These are phyloP conservation scores for Aspergillus texensis DNA, from an alignment of 2,329 filamentous ascomycete species.

Conservation along the genomic window DNA sequence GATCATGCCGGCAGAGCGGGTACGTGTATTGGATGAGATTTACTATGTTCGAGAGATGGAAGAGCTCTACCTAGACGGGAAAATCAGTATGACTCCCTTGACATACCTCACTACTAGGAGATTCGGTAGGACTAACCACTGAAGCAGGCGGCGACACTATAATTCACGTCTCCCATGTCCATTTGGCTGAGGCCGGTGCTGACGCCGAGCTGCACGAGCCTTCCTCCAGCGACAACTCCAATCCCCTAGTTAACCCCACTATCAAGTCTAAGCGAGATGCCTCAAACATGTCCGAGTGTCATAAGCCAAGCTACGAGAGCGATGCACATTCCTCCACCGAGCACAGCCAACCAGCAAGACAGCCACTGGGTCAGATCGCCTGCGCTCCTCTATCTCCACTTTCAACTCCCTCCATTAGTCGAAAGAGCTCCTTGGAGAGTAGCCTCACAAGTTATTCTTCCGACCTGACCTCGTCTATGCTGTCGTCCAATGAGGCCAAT, in stretches of 20 bases:
- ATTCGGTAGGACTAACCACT: conserved; percentile 5
- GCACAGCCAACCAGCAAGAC: background rate
- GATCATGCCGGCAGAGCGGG: conserved; percentile 37
- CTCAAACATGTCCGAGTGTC: conserved; percentile 3
- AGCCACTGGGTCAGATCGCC: conserved; percentile 11
- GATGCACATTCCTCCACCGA: background rate
- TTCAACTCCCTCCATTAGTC: conserved; percentile 19
- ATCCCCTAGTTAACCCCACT: conserved; percentile 8
- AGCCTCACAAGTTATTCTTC: conserved; percentile 19
- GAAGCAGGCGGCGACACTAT: conserved; percentile 30
- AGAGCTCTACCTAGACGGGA: conserved; percentile 40
- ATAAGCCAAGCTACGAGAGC: background rate
- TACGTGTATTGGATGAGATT: conserved; percentile 44
- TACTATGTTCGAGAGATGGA: conserved; percentile 43
- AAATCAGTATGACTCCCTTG: conserved; percentile 35
- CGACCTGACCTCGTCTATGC: conserved; percentile 17
- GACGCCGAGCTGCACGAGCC: conserved; percentile 20
- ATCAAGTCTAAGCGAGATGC: conserved; percentile 11
- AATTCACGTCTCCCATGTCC: conserved; percentile 33
- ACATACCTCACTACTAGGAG: background rate
- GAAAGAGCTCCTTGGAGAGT: conserved; percentile 23
- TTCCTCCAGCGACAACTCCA: background rate
- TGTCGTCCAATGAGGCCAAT: conserved; percentile 14
- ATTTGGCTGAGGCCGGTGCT: conserved; percentile 25
- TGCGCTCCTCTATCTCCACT: conserved; percentile 21